These are phyloP conservation scores for Gastrolobium bilobum DNA, from an alignment of 306 rosid species.

Conservation along the genomic window DNA sequence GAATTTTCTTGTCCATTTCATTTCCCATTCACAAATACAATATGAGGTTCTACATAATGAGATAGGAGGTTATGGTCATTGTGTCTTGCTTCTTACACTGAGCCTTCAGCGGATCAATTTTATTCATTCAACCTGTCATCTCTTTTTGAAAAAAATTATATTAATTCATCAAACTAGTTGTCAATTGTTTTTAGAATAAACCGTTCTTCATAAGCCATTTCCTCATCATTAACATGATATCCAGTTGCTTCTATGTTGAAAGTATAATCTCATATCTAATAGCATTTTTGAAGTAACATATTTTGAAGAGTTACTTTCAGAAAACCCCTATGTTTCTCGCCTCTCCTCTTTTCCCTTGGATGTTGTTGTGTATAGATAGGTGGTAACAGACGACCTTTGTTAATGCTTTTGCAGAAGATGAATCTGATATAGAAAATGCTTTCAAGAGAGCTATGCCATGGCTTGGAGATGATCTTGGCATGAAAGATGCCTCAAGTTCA, in stretches of 20 bases:
- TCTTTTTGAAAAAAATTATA: neutral
- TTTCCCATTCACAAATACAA: neutral
- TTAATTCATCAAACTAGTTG: neutral
- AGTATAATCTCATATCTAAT: conserved; percentile 1
- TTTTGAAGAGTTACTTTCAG: neutral
- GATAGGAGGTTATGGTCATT: neutral
- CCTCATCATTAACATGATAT: neutral
- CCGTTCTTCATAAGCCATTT: conserved; percentile 27
- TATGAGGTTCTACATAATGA: neutral
- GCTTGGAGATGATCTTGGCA: conserved; percentile 93
- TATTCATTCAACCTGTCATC: neutral
- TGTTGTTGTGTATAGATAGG: conserved; percentile 21
- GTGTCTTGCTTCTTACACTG: neutral
- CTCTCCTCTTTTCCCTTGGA: neutral
- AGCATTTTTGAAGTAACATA: neutral
- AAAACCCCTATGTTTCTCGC: conserved; percentile 8
- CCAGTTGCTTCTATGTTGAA: neutral
- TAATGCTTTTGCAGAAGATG: conserved; percentile 77
- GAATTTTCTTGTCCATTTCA: conserved; percentile 19
- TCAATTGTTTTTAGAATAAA: neutral
- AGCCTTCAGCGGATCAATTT: conserved; percentile 10
- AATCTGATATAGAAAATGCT: conserved; percentile 88
- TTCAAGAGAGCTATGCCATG: conserved; percentile 98
- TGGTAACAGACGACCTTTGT: conserved; percentile 18
- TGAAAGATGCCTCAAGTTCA: conserved; percentile 80